Conservation (phyloP, 2,329 filamentous ascomycete species). For the Chrysosporium queenslandicum region DNA sequence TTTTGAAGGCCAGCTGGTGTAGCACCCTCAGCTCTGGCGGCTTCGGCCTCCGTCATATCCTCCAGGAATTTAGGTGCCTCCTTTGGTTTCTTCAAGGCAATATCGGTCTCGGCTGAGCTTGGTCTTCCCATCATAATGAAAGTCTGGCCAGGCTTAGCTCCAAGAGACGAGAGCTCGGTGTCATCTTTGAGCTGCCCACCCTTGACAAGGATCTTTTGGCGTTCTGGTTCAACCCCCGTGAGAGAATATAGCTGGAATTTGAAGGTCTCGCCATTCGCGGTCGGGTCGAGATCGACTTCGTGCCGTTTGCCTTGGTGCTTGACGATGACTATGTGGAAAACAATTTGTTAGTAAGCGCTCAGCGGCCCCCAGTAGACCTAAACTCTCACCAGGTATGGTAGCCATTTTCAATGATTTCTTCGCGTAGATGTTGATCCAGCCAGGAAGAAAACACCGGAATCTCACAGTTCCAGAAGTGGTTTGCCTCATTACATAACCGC, state of each 20-base stretch:
- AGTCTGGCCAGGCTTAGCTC: constrained; percentile 71
- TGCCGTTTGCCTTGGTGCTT: constrained; percentile 95
- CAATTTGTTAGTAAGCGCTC: constrained; percentile 15
- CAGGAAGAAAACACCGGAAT: background rate
- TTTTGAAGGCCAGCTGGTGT: constrained; percentile 83
- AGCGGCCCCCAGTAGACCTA: background rate
- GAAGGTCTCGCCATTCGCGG: constrained; percentile 79
- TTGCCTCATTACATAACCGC: background rate
- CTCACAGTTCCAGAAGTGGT: background rate
- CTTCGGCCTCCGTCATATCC: constrained; percentile 94
- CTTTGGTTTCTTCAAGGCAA: constrained; percentile 59
- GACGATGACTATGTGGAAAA: constrained; percentile 60
- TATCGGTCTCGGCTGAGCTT: constrained; percentile 50
- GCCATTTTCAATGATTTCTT: constrained; percentile 36
- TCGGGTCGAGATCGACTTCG: constrained; percentile 80
- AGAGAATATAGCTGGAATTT: constrained; percentile 93
- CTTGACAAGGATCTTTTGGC: constrained; percentile 92
- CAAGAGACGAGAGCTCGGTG: constrained; percentile 70
- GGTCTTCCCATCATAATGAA: constrained; percentile 98
- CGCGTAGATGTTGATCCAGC: background rate
- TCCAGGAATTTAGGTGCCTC: constrained; percentile 81
- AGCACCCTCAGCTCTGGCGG: constrained; percentile 69
- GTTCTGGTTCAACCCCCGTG: constrained; percentile 88
- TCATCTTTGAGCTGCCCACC: constrained; percentile 94
- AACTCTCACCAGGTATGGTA: constrained; percentile 44